Percentiles rank a stretch among this genome's conserved stretches.
These are phyloP conservation scores for Aphanomyces euteiches DNA, from an alignment of 352 stramenopile genomes.

Conservation along the genomic window DNA sequence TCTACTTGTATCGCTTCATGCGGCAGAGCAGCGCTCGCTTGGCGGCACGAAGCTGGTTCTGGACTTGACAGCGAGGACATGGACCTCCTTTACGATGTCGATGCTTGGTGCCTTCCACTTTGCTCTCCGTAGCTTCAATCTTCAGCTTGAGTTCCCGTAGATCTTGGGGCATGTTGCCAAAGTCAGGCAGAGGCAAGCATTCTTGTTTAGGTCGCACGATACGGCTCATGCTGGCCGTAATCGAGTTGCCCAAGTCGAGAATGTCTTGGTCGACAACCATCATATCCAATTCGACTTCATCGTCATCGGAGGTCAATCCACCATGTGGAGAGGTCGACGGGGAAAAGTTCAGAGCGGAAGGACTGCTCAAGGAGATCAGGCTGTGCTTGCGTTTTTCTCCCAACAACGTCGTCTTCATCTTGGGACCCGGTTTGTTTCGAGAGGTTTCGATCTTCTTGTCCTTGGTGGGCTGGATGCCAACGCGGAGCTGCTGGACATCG, in stretches of 20 bases:
- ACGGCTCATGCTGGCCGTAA: constrained; percentile 30
- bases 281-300: constrained; percentile 29
- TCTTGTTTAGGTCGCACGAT: constrained; percentile 37
- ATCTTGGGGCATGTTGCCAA: constrained; percentile 72
- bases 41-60: constrained; percentile 74
- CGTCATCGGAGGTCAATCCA: constrained; percentile 15
- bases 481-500: constrained; percentile 2
- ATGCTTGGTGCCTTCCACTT: constrained; percentile 84
- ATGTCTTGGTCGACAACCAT: constrained; percentile 27
- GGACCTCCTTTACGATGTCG: constrained; percentile 77
- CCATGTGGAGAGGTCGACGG: constrained; percentile 28
- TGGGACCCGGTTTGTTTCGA: background rate
- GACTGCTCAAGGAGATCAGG: constrained; percentile 2
- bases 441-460: constrained; percentile 23
- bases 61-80: constrained; percentile 74
- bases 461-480: constrained; percentile 21
- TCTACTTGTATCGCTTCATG: constrained; percentile 30
- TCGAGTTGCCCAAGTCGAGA: constrained; percentile 26
- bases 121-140: constrained; percentile 79
- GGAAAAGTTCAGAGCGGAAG: background rate
- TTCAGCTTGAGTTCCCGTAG: constrained; percentile 80
- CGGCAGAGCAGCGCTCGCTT: constrained; percentile 42
- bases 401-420: background rate
- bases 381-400: constrained; percentile 20
- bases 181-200: constrained; percentile 63